Evolutionary conservation across 257 asterid genomes (phyloP), one percentile per base, ranked within the genome.

Genomic region (Nicotiana otophora): DNA sequence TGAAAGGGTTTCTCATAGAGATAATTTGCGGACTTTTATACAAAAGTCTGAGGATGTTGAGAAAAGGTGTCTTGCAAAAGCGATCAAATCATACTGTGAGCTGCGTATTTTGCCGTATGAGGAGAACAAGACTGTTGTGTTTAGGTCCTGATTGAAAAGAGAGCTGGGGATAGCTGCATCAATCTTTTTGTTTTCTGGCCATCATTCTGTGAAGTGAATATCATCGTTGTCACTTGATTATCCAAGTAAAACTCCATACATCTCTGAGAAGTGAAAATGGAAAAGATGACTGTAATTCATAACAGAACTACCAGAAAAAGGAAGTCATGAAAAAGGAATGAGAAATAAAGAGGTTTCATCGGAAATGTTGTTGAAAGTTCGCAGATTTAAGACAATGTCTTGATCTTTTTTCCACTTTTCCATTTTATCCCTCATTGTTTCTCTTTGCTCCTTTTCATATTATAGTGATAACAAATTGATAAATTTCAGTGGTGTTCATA

Each of bases 1-100:
- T 84, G 98, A 93, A 83, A 92, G 97, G 86, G 98, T 96, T 88
- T 93, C 99, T 75, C 98, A 94, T 87, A 88, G 93, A 87, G 99
- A 96, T 81, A 93, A 82, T 80, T 79, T 96, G 88, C 88, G 82
- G 86, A 91, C 97, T 81, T 94, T 94, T 82, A 90, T 92, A 78
- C 97, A 88, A 85, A 96, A 92, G 90, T 96, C 98, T 14, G 93
- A 93, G 93, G 91, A 90, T 86, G 90, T 96, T 87, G 99, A 96
- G 92, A 96, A 91, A 88, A 97, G 89, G 61, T 96, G 98, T 80
- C 97, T 96, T 81, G 93, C 95, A 4, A 94, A 90, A 89, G 98
- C 99, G 76, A 90, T 96, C 60, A 91, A 92, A 83, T 93, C 95
- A 36, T 96, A 96, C 74, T 96, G 99, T 63, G 98, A 92, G 86